These are phyloP conservation scores for Elongisporangium anandrum DNA, from an alignment of 352 stramenopile species.

Conservation along the genomic window DNA sequence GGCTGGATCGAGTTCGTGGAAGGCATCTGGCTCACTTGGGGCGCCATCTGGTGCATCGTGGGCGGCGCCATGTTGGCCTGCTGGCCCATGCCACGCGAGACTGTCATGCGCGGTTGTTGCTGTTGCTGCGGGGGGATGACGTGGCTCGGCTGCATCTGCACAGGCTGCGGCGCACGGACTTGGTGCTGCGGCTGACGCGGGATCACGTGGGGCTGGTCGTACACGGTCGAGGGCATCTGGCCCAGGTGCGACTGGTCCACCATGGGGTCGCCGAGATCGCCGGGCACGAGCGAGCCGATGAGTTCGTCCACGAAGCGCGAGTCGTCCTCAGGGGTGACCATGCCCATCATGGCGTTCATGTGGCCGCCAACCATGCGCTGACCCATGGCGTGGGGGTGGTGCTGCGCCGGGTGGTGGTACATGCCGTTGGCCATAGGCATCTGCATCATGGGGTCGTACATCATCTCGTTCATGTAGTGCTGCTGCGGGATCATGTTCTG, in stretches of 20 bases:
- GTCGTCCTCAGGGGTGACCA: conserved; percentile 60
- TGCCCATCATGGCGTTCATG: conserved; percentile 27
- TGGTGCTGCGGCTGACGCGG: conserved; percentile 31
- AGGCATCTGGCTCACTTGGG: conserved; percentile 2
- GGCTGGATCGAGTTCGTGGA: conserved; percentile 9
- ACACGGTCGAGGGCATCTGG: conserved; percentile 50
- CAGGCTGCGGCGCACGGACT: conserved; percentile 18
- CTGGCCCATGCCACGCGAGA: conserved; percentile 11
- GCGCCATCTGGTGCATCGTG: conserved; percentile 2
- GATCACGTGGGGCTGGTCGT: conserved; percentile 59
- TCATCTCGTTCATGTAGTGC: conserved; percentile 76
- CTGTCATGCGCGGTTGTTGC: conserved; percentile 11
- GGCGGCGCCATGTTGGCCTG: conserved; percentile 5
- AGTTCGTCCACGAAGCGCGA: conserved; percentile 70
- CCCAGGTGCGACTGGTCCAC: conserved; percentile 42
- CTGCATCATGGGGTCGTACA: conserved; percentile 56
- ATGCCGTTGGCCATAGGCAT: conserved; percentile 57
- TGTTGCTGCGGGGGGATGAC: conserved; percentile 11
- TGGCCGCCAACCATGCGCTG: conserved; percentile 24
- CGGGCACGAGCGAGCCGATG: conserved; percentile 46
- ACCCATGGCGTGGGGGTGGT: conserved; percentile 17
- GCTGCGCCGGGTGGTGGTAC: conserved; percentile 48
- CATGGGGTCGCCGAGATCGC: conserved; percentile 48
- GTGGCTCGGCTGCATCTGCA: conserved; percentile 25
- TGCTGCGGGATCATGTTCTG: conserved; percentile 46